Evolutionary conservation across 306 rosid species (phyloP).

Genomic region (cucumber (Cucumis sativus)): Cucumber_9930_V3 NC_026660.2:18037501-18038000

Average conservation of each 20-base stretch:
- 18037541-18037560: neutral
- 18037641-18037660: neutral
- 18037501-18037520: neutral
- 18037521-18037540: neutral
- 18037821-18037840: neutral
- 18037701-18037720: neutral
- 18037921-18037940: conserved; percentile 55
- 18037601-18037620: neutral
- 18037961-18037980: conserved; percentile 56
- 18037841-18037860: neutral
- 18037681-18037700: neutral
- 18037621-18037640: neutral
- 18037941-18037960: conserved; percentile 46
- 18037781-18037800: neutral
- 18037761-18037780: neutral
- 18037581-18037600: neutral
- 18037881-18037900: conserved; percentile 3
- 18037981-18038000: conserved; percentile 49
- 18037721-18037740: neutral
- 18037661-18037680: neutral
- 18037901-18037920: conserved; percentile 83
- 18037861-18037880: neutral
- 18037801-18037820: neutral
- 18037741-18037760: neutral
- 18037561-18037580: neutral